Evolutionary conservation across 208 protist species (phyloP).

Genomic region (Naegleria fowleri): DNA sequence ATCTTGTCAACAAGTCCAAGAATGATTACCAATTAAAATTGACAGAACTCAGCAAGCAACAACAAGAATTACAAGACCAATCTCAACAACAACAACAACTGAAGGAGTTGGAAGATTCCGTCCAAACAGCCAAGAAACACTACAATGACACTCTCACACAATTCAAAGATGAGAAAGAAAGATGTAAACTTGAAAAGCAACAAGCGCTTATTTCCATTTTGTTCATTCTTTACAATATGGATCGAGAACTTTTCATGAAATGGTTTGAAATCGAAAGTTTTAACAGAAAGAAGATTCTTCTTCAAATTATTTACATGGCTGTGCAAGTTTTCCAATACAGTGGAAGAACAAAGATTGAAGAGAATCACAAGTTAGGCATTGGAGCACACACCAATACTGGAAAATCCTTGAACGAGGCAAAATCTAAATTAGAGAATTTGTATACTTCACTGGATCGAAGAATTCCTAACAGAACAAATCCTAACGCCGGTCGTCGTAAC

Average conservation of each 20-base stretch:
- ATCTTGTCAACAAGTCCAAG: background rate
- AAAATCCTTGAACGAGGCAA: background rate
- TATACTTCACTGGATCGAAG: constrained; percentile 3
- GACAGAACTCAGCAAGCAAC: background rate
- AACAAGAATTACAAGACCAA: background rate
- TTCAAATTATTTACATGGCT: background rate
- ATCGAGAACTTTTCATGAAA: background rate
- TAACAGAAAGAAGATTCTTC: background rate
- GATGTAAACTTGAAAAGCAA: background rate
- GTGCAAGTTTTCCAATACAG: constrained; percentile 4
- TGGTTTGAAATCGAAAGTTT: background rate
- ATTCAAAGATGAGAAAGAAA: constrained; percentile 17
- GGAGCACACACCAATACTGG: background rate
- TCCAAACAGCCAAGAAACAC: background rate
- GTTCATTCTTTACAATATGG: background rate
- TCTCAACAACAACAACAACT: background rate
- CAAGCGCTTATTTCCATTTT: background rate
- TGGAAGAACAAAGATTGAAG: background rate
- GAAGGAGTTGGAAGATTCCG: background rate
- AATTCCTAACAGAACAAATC: background rate
- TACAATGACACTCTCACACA: background rate
- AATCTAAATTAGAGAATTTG: background rate
- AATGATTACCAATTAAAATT: background rate
- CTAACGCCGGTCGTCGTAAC: no score
- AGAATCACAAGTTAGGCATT: background rate